These are phyloP conservation scores for Dictyostelium brefeldianum DNA, from an alignment of 78 protist species.

Conservation along the genomic window DNA sequence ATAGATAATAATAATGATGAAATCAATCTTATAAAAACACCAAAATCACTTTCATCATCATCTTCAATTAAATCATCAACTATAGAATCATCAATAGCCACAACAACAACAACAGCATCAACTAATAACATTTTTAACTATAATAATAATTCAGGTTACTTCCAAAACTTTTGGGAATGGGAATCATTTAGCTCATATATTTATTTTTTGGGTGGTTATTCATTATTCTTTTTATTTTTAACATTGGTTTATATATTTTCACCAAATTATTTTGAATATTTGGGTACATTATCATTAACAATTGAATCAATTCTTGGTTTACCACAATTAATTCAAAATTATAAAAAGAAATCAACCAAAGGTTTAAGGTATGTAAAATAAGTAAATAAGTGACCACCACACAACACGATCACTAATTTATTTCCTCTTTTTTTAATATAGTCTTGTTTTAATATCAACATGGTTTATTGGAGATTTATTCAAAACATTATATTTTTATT, in stretches of 20 bases:
- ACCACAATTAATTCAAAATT: constrained; percentile 84
- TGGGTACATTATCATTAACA: constrained; percentile 77
- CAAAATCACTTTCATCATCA: too few relatives aligned
- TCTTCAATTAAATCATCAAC: too few relatives aligned
- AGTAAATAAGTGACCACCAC: too few relatives aligned
- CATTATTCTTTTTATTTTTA: constrained; percentile 21
- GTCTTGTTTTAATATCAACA: constrained; percentile 64
- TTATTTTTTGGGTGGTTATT: constrained; percentile 8
- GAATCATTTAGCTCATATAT: constrained; percentile 11
- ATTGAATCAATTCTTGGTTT: constrained; percentile 83
- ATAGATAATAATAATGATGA: neutral
- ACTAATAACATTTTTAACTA: neutral
- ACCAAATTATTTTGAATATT: constrained; percentile 65
- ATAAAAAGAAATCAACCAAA: constrained; percentile 64
- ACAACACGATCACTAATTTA: too few relatives aligned
- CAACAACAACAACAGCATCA: neutral
- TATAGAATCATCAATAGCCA: too few relatives aligned
- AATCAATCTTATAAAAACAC: too few relatives aligned
- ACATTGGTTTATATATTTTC: neutral
- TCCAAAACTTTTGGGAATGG: constrained; percentile 71
- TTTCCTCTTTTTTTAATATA: neutral
- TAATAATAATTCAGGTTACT: neutral
- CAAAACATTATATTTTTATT: constrained; percentile 81
- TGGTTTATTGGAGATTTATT: constrained; percentile 86
- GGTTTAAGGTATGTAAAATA: constrained; percentile 74